Evolutionary conservation across 129 eudicot genomes (phyloP), one percentile per base, ranked within the genome.

Genomic region (Flaveria ramosissima): DNA sequence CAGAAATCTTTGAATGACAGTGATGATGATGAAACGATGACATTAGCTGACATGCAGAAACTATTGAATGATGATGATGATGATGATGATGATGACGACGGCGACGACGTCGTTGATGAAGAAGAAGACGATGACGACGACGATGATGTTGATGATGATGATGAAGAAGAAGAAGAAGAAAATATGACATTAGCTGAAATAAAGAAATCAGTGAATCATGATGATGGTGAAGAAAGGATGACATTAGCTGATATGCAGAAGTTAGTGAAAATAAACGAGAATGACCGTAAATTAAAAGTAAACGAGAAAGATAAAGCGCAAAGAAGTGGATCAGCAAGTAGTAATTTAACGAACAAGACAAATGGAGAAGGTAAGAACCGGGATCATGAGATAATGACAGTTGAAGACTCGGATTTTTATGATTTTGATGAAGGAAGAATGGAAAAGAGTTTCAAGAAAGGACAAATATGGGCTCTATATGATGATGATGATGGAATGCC

Each of bases 401-500:
- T 87, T 21, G 97, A 87, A 41, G 93, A 93, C 61, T 91, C 96
- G 0, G 98, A 90, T 77, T 93, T 90, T 78, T 88, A 91, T 66
- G 96, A 93, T 83, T 93, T 93, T 79, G 96, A 90, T 68, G 84
- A 76, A 86, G 91, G 85, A 46, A 90, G 97, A 80, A 83, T 72
- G 9, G 98, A 83, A 77, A 85, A 86, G 84, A 88, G 88, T 79
- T 93, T 93, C 45, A 86, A 83, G 81, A 87, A 88, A 79, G 96
- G 97, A 30, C 98, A 93, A 80, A 80, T 93, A 20, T 93, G 98
- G 98, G 97, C 97, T 15, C 50, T 89, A 6, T 93, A 89, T 59
- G 97, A 88, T 56, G 96, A 89, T 19, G 87, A 84, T 60, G 98
- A 93, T 71, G 97, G 96, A 68, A 90, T 93, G 97, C 98, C 97